Conservation (phyloP, 2,329 filamentous ascomycete genomes). For the Ascocoryne sarcoides region DNA sequence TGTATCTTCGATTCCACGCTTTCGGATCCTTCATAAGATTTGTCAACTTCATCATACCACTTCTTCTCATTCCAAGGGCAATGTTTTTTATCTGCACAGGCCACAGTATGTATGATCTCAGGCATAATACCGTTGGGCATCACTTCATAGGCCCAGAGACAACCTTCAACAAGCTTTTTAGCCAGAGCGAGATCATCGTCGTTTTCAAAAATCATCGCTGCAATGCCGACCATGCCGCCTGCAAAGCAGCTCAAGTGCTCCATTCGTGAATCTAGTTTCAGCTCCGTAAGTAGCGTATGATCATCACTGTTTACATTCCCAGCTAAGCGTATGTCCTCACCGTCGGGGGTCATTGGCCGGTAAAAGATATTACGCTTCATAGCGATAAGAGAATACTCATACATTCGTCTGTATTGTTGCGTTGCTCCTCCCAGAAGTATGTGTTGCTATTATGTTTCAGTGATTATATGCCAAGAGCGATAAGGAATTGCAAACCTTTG, state of each 20-base stretch:
- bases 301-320: constrained; percentile 33
- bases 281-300: constrained; percentile 31
- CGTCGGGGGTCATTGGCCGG: constrained; percentile 32
- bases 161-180: constrained; percentile 38
- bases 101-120: background rate
- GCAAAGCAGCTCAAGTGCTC: constrained; percentile 65
- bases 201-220: constrained; percentile 49
- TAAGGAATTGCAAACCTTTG: constrained; percentile 37
- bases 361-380: constrained; percentile 37
- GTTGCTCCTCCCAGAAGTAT: constrained; percentile 12
- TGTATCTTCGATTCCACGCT: constrained; percentile 10
- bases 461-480: background rate
- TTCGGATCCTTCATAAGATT: constrained; percentile 4
- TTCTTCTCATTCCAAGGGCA: background rate
- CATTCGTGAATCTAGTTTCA: constrained; percentile 19
- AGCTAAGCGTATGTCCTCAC: constrained; percentile 36
- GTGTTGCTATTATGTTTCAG: constrained; percentile 5
- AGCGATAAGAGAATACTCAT: constrained; percentile 34
- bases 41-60: background rate
- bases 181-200: constrained; percentile 46
- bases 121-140: background rate
- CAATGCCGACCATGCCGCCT: constrained; percentile 62
- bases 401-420: constrained; percentile 28
- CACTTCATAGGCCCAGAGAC: background rate
- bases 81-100: background rate